These are phyloP conservation scores for Cladophialophora exuberans DNA, from an alignment of 2,329 filamentous ascomycete species.

Conservation along the genomic window DNA sequence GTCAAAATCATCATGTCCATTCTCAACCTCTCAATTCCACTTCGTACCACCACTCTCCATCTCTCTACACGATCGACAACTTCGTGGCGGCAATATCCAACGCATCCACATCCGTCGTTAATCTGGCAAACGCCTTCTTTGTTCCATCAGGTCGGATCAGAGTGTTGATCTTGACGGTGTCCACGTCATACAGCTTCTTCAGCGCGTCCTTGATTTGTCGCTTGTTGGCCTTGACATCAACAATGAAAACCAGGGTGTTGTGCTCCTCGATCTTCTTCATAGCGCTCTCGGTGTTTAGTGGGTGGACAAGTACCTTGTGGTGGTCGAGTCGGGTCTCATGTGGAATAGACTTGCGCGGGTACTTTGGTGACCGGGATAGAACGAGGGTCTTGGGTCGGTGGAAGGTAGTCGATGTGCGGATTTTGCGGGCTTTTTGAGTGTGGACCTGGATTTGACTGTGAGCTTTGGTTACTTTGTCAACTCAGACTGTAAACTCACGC, in stretches of 20 bases:
- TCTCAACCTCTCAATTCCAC: background rate
- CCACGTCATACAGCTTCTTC: constrained; percentile 99
- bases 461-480: constrained; percentile 1
- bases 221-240: constrained; percentile 98
- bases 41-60: constrained; percentile 3
- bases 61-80: constrained; percentile 84
- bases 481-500: constrained; percentile 65
- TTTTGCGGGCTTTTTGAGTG: constrained; percentile 88
- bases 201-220: constrained; percentile 97
- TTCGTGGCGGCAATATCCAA: constrained; percentile 99
- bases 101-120: constrained; percentile 95
- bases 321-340: constrained; percentile 90
- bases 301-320: constrained; percentile 97
- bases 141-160: constrained; percentile 92
- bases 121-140: constrained; percentile 98
- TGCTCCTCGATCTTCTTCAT: constrained; percentile 99
- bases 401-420: constrained; percentile 91
- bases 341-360: constrained; percentile 93
- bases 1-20: background rate
- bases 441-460: constrained; percentile 56
- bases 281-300: constrained; percentile 98
- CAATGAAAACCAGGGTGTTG: constrained; percentile 99
- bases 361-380: constrained; percentile 89
- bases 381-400: constrained; percentile 96
- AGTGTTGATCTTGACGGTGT: constrained; percentile 99